phyloP scores from a whole-genome alignment of 2,329 filamentous ascomycete species.

The Pestalotiopsis fici region DNA sequence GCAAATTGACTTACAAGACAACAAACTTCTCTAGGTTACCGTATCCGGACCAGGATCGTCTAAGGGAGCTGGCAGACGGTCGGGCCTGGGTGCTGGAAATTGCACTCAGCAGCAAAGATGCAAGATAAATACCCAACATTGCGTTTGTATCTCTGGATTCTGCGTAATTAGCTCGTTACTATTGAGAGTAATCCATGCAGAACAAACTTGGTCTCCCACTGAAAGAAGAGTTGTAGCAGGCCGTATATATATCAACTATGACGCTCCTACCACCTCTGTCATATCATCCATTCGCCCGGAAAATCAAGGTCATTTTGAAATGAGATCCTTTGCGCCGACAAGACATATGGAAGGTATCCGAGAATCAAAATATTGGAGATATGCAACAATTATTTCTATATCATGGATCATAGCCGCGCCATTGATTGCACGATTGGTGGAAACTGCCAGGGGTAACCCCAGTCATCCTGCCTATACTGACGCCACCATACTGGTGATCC shows the following conservation, averaged over 20 bases:
- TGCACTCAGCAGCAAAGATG: not conserved
- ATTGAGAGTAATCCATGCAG: not conserved
- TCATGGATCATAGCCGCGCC: not conserved
- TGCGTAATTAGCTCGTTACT: not conserved
- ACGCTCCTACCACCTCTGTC: not conserved
- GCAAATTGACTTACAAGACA: not conserved
- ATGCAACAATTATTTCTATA: not conserved
- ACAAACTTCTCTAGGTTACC: not conserved
- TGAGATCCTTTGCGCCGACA: not conserved
- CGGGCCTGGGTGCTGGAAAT: not conserved
- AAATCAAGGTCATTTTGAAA: not conserved
- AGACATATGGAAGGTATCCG: not conserved
- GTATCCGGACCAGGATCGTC: not conserved
- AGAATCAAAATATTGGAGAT: not conserved
- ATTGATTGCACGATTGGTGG: not conserved
- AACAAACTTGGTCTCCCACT: no score
- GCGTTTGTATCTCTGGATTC: not conserved
- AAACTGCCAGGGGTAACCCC: not conserved
- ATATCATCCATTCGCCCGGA: not conserved
- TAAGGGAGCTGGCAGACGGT: not conserved
- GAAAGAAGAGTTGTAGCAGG: not conserved
- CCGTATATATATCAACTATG: not conserved
- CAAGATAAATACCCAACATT: not conserved
- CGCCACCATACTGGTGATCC: not conserved
- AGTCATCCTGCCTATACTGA: not conserved